Percentiles rank a stretch among this genome's conserved stretches.
These are phyloP conservation scores for Hypoxylon sp. DNA, from an alignment of 2,329 filamentous ascomycete species.

Conservation along the genomic window DNA sequence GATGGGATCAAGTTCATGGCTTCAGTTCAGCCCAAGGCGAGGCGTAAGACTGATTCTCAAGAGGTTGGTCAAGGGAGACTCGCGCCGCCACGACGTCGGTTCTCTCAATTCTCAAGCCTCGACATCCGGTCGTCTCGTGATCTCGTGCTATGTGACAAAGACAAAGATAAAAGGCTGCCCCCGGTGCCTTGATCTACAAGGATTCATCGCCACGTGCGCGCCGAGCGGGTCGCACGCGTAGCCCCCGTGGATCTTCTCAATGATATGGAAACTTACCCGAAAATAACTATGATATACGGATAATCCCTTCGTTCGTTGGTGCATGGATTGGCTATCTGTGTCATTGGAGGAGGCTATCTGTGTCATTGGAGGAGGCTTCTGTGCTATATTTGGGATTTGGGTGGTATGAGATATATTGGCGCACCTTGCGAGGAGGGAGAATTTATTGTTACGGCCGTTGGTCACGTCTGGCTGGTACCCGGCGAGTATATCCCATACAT, in stretches of 20 bases:
- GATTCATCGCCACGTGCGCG: not conserved
- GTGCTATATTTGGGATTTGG: not conserved
- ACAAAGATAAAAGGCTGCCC: not conserved
- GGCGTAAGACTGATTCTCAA: conserved; percentile 5
- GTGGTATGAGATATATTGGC: not conserved
- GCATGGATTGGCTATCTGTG: too few species aligned
- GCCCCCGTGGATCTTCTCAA: too few species aligned
- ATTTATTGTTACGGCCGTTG: too few species aligned
- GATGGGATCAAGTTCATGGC: not conserved
- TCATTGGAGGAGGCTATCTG: too few species aligned
- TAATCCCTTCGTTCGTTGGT: not conserved
- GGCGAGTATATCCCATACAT: too few species aligned
- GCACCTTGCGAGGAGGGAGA: too few species aligned
- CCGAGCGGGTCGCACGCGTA: not conserved
- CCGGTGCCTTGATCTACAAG: not conserved
- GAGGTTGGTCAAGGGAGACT: not conserved
- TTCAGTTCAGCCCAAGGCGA: conserved; percentile 2
- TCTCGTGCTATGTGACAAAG: too few species aligned
- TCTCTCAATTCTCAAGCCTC: not conserved
- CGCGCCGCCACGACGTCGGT: not conserved
- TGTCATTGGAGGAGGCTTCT: too few species aligned
- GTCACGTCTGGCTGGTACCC: too few species aligned
- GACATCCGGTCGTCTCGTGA: not conserved
- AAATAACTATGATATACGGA: too few species aligned
- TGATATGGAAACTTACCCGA: too few species aligned